Evolutionary conservation across 441 rosid species (phyloP).

Genomic region (Eutrema salsugineum): DNA sequence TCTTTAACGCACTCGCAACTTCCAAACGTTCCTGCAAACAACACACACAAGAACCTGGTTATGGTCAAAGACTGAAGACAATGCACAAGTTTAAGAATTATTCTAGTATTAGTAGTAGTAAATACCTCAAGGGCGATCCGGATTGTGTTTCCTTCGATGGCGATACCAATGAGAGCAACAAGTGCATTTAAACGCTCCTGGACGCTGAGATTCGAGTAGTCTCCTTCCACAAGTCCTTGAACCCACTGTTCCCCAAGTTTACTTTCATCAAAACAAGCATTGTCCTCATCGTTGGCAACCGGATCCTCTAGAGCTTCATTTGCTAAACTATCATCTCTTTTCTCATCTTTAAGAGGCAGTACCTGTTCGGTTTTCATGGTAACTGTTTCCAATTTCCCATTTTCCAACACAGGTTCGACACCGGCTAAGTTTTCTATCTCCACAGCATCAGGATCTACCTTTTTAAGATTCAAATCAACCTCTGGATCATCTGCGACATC

Average conservation of each 20-base stretch:
- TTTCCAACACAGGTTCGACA: constrained; percentile 30
- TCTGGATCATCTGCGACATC: constrained; percentile 69
- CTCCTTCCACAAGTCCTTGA: constrained; percentile 80
- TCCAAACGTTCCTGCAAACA: constrained; percentile 79
- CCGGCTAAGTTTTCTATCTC: constrained; percentile 27
- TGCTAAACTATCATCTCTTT: constrained; percentile 6
- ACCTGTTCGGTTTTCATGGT: constrained; percentile 34
- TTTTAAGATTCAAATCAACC: constrained; percentile 45
- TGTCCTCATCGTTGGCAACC: constrained; percentile 20
- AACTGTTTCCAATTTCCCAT: constrained; percentile 36
- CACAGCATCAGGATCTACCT: constrained; percentile 35
- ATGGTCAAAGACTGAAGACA: neutral
- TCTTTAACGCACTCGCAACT: constrained; percentile 80
- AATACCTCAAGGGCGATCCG: constrained; percentile 66
- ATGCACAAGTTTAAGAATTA: neutral
- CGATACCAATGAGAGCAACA: constrained; percentile 66
- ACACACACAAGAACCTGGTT: constrained; percentile 5
- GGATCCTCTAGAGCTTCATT: constrained; percentile 27
- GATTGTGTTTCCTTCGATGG: constrained; percentile 74
- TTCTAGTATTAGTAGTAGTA: neutral
- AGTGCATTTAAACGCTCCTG: constrained; percentile 86
- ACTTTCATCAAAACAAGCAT: constrained; percentile 56
- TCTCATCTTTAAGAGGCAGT: constrained; percentile 31
- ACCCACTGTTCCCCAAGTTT: constrained; percentile 78
- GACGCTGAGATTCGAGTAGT: constrained; percentile 66